These are phyloP conservation scores for Vitis riparia DNA, from an alignment of 164 flowering plant species.

Conservation along the genomic window DNA sequence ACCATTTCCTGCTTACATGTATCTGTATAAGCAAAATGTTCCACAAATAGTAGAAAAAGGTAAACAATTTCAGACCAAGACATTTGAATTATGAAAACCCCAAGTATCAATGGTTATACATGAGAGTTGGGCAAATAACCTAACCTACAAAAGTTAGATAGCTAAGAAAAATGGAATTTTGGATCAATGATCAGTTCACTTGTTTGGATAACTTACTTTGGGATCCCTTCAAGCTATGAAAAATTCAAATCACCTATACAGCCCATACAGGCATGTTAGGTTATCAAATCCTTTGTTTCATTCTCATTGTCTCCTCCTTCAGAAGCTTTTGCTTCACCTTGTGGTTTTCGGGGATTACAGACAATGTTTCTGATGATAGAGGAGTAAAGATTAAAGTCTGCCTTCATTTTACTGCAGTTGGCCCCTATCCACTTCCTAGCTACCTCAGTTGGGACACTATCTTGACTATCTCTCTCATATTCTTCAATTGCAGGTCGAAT, in stretches of 20 bases:
- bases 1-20: no score
- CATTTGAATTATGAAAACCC: no score
- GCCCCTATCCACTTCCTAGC: slow-evolving; percentile 95
- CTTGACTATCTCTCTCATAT: slow-evolving; percentile 85
- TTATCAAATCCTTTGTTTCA: slow-evolving; percentile 20
- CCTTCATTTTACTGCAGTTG: slow-evolving; percentile 63
- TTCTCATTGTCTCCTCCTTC: slow-evolving; percentile 18
- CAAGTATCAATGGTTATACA: no score
- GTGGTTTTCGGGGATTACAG: slow-evolving; percentile 33
- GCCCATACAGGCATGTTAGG: slow-evolving; percentile 6
- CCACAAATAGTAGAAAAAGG: no score
- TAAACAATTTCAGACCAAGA: no score
- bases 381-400: slow-evolving; percentile 72
- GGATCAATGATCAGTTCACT: no score
- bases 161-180: no score
- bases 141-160: no score
- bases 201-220: no score
- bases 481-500: slow-evolving; percentile 87
- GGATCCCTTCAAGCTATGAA: not conserved
- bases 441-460: slow-evolving; percentile 68
- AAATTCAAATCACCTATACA: not conserved
- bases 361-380: slow-evolving; percentile 57
- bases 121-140: no score
- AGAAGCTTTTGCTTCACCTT: slow-evolving; percentile 9
- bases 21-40: no score